Evolutionary conservation across 2,329 filamentous ascomycete species (phyloP).

Genomic region (Macrophomina pseudophaseolina): DNA sequence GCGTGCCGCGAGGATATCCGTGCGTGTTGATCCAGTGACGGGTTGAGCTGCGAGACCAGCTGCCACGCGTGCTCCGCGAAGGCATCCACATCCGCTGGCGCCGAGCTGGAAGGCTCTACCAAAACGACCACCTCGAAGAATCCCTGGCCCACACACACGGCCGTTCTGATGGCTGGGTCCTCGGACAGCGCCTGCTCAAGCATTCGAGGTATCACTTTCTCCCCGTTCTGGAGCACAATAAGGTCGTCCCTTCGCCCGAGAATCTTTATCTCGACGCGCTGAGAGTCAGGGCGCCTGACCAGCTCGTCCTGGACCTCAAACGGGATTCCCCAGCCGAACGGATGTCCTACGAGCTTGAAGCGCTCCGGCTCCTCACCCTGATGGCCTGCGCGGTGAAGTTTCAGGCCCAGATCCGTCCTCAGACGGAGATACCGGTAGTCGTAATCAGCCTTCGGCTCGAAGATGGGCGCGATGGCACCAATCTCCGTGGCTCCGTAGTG

Average conservation of each 20-base stretch:
- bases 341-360: slow-evolving; percentile 35
- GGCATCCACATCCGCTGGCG: background rate
- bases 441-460: slow-evolving; percentile 39
- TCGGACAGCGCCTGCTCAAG: slow-evolving; percentile 31
- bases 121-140: slow-evolving; percentile 33
- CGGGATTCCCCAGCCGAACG: slow-evolving; percentile 35
- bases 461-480: slow-evolving; percentile 42
- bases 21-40: slow-evolving; percentile 33
- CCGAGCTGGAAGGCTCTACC: slow-evolving; percentile 29
- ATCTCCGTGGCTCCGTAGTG: slow-evolving; percentile 46
- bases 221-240: slow-evolving; percentile 38
- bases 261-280: slow-evolving; percentile 33
- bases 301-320: slow-evolving; percentile 44
- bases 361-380: background rate
- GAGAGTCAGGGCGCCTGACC: slow-evolving; percentile 33
- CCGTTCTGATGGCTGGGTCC: slow-evolving; percentile 26
- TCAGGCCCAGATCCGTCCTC: slow-evolving; percentile 39
- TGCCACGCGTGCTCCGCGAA: slow-evolving; percentile 36
- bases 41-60: slow-evolving; percentile 33
- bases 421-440: slow-evolving; percentile 41
- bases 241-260: slow-evolving; percentile 44
- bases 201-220: slow-evolving; percentile 36
- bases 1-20: slow-evolving; percentile 33
- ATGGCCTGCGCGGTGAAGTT: slow-evolving; percentile 28
- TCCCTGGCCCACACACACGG: slow-evolving; percentile 34